Percentiles rank a stretch among this genome's conserved stretches.
These are phyloP conservation scores for Pistacia vera DNA, from an alignment of 345 rosid genomes.

Conservation along the genomic window DNA sequence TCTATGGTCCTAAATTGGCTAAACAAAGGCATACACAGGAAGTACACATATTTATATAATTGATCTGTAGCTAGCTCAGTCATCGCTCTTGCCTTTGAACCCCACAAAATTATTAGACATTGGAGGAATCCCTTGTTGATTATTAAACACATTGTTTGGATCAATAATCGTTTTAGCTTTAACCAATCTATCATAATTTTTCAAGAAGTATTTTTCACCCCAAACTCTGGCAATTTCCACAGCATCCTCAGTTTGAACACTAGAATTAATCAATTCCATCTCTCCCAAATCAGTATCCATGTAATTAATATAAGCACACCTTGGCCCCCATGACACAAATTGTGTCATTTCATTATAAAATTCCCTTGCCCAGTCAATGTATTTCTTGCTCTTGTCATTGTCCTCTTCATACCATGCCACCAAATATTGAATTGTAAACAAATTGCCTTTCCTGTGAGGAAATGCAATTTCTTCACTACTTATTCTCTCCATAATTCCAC, in stretches of 20 bases:
- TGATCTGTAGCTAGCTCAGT: background rate
- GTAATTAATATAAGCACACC: constrained; percentile 62
- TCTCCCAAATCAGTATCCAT: constrained; percentile 58
- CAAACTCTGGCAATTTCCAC: constrained; percentile 46
- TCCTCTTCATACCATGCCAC: constrained; percentile 53
- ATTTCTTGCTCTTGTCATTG: constrained; percentile 10
- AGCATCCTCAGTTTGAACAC: constrained; percentile 16
- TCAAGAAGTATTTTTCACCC: constrained; percentile 54
- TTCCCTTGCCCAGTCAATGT: constrained; percentile 38
- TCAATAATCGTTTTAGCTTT: constrained; percentile 48
- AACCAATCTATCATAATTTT: constrained; percentile 49
- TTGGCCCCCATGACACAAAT: constrained; percentile 49
- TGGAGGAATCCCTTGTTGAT: constrained; percentile 58
- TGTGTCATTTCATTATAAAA: constrained; percentile 47
- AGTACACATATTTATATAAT: no score
- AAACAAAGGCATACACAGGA: no score
- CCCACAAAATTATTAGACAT: background rate
- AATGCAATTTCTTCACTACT: constrained; percentile 44
- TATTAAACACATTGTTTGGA: constrained; percentile 45
- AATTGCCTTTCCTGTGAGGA: constrained; percentile 58
- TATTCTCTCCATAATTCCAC: constrained; percentile 53
- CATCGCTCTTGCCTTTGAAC: background rate
- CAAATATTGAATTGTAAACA: constrained; percentile 48
- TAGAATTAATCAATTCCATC: constrained; percentile 13
- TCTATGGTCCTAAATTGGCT: background rate